Evolutionary conservation across 192 early-diverging fungal species (phyloP).

Genomic region (Backusella tuberculispora): DNA sequence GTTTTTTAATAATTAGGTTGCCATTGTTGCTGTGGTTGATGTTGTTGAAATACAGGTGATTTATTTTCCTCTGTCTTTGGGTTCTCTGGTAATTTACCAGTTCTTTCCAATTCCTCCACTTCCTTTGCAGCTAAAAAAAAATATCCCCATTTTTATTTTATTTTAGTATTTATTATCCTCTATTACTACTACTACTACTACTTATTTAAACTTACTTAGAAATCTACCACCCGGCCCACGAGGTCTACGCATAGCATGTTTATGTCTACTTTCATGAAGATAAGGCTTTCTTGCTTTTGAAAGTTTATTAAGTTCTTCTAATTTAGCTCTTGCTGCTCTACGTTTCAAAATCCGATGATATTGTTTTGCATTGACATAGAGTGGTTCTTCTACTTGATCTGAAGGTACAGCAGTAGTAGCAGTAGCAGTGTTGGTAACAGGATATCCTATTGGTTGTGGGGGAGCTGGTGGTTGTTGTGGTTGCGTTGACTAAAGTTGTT

Average conservation of each 20-base stretch:
- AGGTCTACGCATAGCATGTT: conserved; percentile 97
- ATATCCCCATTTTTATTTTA: too few relatives aligned
- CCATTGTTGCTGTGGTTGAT: background rate
- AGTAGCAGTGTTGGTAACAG: conserved; percentile 2
- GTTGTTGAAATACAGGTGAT: background rate
- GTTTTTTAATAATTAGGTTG: background rate
- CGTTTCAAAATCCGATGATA: conserved; percentile 97
- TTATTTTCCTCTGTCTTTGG: background rate
- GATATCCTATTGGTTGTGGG: conserved; percentile 1
- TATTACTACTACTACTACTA: background rate
- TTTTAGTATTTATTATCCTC: background rate
- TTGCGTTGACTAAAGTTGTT: background rate
- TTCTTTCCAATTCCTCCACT: conserved; percentile 63
- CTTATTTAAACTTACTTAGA: conserved; percentile 53
- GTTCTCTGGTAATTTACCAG: conserved; percentile 33
- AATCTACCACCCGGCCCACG: conserved; percentile 97
- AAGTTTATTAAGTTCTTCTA: conserved; percentile 80
- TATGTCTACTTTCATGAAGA: conserved; percentile 96
- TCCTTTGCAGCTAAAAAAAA: conserved; percentile 77
- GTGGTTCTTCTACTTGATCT: conserved; percentile 61
- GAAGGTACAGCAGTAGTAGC: too few relatives aligned
- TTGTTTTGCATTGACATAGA: conserved; percentile 99
- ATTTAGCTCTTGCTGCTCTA: conserved; percentile 83
- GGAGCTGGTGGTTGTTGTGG: background rate
- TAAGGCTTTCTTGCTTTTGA: conserved; percentile 87